Evolutionary conservation across 2,329 filamentous ascomycete species (phyloP).

Genomic region (Emmonsiellopsis sp.): DNA sequence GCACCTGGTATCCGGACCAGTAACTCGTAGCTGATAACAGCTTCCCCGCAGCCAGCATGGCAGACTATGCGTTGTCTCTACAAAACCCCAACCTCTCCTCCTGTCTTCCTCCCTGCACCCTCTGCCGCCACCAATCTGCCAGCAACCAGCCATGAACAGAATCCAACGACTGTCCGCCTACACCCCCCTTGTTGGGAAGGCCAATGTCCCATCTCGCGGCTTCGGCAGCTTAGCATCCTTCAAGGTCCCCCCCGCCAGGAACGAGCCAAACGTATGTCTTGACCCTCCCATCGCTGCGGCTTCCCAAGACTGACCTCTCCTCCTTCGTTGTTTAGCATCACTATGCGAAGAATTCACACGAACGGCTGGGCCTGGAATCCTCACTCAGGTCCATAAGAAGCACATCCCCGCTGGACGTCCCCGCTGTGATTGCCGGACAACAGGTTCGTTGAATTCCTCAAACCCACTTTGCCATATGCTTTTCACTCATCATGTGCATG

Average conservation of each 20-base stretch:
- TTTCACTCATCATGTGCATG: not conserved
- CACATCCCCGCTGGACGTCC: slow-evolving; percentile 6
- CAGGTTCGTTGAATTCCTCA: not conserved
- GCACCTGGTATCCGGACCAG: no score
- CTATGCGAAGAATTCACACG: slow-evolving; percentile 6
- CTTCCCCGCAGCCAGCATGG: no score
- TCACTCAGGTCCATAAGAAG: slow-evolving; percentile 5
- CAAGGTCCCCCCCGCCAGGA: slow-evolving; percentile 6
- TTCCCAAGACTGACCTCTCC: not conserved
- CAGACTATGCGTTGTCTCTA: no score
- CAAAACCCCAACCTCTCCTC: no score
- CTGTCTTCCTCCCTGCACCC: no score
- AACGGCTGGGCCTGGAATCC: slow-evolving; percentile 5
- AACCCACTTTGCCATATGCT: not conserved
- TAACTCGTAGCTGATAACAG: no score
- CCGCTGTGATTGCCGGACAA: slow-evolving; percentile 2
- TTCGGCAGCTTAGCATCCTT: slow-evolving; percentile 5
- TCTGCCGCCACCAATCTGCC: no score
- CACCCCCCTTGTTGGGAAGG: no score
- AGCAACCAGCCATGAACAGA: no score
- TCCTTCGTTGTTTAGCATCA: slow-evolving; percentile 1
- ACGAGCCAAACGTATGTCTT: slow-evolving; percentile 7
- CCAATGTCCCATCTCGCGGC: not conserved
- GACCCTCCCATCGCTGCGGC: not conserved
- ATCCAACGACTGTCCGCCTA: no score